Evolutionary conservation across 139 green algal genomes (phyloP).

Genomic region (Haematococcus lacustris): DNA sequence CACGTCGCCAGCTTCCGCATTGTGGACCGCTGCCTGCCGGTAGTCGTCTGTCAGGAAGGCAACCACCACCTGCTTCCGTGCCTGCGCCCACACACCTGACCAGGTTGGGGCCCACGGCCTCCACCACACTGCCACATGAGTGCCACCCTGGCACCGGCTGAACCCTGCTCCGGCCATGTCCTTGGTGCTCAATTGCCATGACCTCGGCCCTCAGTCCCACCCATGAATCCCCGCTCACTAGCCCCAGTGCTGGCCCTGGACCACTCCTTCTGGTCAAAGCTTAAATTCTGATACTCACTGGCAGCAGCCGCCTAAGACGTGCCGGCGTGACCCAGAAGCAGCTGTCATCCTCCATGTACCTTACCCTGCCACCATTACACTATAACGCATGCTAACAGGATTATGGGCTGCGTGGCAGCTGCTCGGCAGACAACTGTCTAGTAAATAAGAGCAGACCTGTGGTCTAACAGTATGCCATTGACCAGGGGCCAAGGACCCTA

Average conservation of each 20-base stretch:
- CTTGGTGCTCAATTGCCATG: not conserved
- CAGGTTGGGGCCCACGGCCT: not conserved
- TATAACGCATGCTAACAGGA: too few species aligned
- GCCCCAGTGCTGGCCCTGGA: not conserved
- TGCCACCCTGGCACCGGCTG: too few species aligned
- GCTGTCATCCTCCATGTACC: constrained; percentile 1
- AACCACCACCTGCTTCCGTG: constrained; percentile 2
- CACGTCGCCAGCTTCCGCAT: constrained; percentile 9
- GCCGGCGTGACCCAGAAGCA: constrained; percentile 5
- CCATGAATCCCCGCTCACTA: not conserved
- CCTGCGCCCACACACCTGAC: constrained; percentile 1
- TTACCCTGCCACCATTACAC: not conserved
- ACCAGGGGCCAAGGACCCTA: too few species aligned
- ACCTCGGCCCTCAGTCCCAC: not conserved
- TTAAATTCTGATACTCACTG: not conserved
- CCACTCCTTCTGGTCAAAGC: not conserved
- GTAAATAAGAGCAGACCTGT: too few species aligned
- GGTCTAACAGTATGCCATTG: too few species aligned
- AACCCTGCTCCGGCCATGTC: too few species aligned
- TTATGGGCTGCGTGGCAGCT: too few species aligned
- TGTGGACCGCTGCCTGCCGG: constrained; percentile 16
- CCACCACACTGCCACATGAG: not conserved
- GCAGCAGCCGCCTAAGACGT: not conserved
- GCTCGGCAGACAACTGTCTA: too few species aligned
- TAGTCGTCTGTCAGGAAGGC: constrained; percentile 8